Base-by-base conservation (phyloP, 2,329 filamentous ascomycete species). In the Hirsutella minnesotensis region DNA sequence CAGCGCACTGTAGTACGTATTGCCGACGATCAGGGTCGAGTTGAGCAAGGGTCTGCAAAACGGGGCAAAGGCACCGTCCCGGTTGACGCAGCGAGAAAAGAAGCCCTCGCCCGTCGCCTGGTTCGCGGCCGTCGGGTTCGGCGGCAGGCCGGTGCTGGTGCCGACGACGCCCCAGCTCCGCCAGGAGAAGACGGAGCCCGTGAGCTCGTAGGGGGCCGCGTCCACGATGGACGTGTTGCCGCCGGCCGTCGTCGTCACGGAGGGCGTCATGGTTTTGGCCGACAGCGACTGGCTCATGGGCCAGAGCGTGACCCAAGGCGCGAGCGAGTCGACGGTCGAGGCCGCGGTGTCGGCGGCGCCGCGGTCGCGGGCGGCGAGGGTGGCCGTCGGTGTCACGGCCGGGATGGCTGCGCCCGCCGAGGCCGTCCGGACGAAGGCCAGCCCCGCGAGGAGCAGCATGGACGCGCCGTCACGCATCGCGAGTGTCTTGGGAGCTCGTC, bases 31-130 rank as follows among this genome's bases (percentile, higher is more conserved):
- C 20, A 77, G 56, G 9, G 62, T 62, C 42, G 63, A 64, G 44
- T 65, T 65, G 15, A 57, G 51, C 9, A 58, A 54, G 0, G 75
- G 75, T 13, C 61, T 56, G 54, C 75, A 79, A 50, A 76, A 75
- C 1, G 75, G 75, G 44, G 65, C 68, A 44, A 63, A 53, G 15
- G 56, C 53, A 27, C 68, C 70, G 39, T 73, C 62, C 36, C 53
- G 54, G 53, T 75, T 75, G 54, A 59, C 53, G 56, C 73, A 77
- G 20, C 65, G 55, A 13, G 65, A 55, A 49, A 76, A 77, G n/a
- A 66, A 63, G 38, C 72, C 73, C 40, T 62, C 57, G 40, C 63
- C 65, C 40, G 62, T 56, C 44, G 58, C 60, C 50, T 54, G 55
- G 24, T 47, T 45, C 21, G 62, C 62, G 24, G 67, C 63, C 9